Evolutionary conservation across 176 grass and related monocot genomes (phyloP), one percentile per base, ranked within the genome.

Genomic region (Triticum dicoccoides): DNA sequence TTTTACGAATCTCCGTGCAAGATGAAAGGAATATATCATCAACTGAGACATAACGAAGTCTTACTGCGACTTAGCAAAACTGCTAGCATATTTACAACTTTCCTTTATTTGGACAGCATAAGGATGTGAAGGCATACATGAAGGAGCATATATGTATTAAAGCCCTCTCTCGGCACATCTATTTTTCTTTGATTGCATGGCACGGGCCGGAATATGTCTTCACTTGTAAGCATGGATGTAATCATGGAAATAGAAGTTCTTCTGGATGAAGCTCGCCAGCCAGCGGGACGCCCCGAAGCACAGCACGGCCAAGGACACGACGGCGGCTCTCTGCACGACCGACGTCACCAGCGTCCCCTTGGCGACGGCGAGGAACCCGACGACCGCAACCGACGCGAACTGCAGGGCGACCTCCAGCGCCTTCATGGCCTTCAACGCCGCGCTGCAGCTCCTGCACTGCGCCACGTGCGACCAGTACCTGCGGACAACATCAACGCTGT

Each of bases 401-500:
- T 95, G 96, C 69, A 98, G 86, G 77, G 27, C 82, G 29, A 89
- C 73, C 84, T 95, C 86, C 3, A 95, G 79, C 20, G 69, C 81
- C 77, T 85, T 91, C 84, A 95, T 87, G 62, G 67, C n/a, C 65
- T 95, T 95, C 23, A 95, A 83, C 11, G 82, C 96, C 0, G 67
- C 45, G 29, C 70, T 87, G 79, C 96, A 98, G 88, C 93, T 92
- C 6, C 62, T 92, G 86, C 96, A 98, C 81, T 94, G 93, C 68
- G 33, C 86, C n/a, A 95, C 93, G 71, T 98, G 96, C 2, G 96
- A 95, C 91, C 93, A 95, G 69, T 98, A 98, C 88, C 96, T 98
- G 88, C 21, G 2, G 11, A 23, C 25, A 18, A 56, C 5, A 5
- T 23, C 32, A 23, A 49, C 4, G 1, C 45, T 49, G 45, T 49